Conservation (phyloP, 495 filamentous ascomycete genomes). For the Penicillium diatomitis region DNA sequence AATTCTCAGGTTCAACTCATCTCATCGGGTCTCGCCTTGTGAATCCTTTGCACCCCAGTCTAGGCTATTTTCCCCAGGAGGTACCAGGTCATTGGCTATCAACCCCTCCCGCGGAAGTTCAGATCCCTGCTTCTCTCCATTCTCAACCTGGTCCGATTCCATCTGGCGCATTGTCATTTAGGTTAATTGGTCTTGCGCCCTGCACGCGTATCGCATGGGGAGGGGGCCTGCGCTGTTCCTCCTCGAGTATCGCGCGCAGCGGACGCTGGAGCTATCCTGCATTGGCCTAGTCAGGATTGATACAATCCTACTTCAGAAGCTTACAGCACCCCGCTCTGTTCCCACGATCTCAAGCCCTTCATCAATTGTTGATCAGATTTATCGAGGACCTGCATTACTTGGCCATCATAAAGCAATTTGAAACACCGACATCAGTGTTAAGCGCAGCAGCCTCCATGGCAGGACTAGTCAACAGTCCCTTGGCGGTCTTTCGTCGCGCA, state of each 20-base stretch:
- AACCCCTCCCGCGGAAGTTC: constrained; percentile 3
- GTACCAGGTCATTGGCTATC: constrained; percentile 7
- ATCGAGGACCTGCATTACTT: no score
- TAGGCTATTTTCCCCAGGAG: not conserved
- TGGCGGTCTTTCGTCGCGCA: constrained; percentile 26
- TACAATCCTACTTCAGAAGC: no score
- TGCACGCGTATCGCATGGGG: constrained; percentile 4
- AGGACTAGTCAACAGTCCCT: constrained; percentile 20
- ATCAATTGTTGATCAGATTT: no score
- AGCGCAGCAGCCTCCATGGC: constrained; percentile 14
- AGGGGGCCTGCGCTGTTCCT: not conserved
- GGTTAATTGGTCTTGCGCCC: constrained; percentile 2
- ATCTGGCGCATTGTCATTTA: not conserved
- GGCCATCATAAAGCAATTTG: no score
- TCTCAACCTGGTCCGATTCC: constrained; percentile 10
- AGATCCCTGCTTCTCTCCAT: constrained; percentile 10
- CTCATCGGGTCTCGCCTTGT: not conserved
- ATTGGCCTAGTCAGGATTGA: no score
- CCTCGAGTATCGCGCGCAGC: no score
- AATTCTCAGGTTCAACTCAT: no score
- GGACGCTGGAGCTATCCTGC: no score
- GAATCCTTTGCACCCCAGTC: no score
- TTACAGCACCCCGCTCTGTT: no score
- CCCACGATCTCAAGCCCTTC: no score
- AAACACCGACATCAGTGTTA: no score